Evolutionary conservation across 2,329 filamentous ascomycete genomes (phyloP), one percentile per base, ranked within the genome.

Genomic region (Colletotrichum truncatum): DNA sequence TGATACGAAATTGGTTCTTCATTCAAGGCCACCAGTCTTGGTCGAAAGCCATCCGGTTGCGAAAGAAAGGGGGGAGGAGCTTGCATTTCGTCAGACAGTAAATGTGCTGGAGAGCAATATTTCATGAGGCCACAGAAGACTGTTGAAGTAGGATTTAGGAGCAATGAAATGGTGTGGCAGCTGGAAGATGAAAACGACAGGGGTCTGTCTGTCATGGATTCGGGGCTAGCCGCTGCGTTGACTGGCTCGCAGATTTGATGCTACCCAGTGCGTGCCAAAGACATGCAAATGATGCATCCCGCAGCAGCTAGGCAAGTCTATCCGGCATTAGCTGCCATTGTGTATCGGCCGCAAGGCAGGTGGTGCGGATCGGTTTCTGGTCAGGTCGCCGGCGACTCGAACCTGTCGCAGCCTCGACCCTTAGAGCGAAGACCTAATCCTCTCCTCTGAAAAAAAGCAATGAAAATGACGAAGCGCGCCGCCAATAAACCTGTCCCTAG

Each of bases 211-310:
- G 57, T 56, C 63, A 63, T 62, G 57, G 57, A 66, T 66, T 63
- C 43, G 51, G 57, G 49, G 63, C 57, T 63, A 66, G 51, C 57
- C 63, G 58, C 63, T 66, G 63, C 58, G 51, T 30, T 66, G 57
- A 63, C 41, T 66, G 57, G 57, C 63, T 62, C 63, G 63, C 57
- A 66, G 63, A 62, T 62, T 66, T 41, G 49, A 55, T 66, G 34
- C 41, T 26, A 66, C 57, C 41, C 28, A 55, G 57, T 48, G 57
- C 41, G 43, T 48, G 58, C 63, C 63, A 66, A 32, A 66, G 49
- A 66, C 43, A 66, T 66, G 63, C 63, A 63, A 26, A 66, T 66
- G 63, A 63, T 66, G 63, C 63, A 66, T 66, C 63, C 63, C 63
- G 63, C 63, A 66, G 63, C 63, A 63, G 57, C 63, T 63, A 66